A percentile compares a stretch with the other conserved stretches of the same genome.
These are phyloP conservation scores for Globisporangium canariense DNA, from an alignment of 352 stramenopile species.

Conservation along the genomic window DNA sequence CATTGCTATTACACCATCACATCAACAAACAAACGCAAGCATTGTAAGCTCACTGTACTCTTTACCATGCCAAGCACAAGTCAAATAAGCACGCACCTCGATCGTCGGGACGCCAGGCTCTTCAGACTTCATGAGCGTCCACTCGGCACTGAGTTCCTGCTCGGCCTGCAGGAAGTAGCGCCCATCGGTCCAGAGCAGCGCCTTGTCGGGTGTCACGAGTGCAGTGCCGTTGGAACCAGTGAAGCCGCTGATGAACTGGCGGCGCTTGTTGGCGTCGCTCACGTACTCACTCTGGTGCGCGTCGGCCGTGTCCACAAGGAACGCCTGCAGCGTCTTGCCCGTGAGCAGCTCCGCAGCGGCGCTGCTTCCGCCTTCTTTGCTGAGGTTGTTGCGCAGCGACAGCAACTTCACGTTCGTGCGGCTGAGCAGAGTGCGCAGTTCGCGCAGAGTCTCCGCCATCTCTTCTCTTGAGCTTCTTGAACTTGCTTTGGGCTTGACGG, in stretches of 20 bases:
- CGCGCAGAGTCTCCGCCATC: constrained; percentile 56
- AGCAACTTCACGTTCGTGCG: constrained; percentile 66
- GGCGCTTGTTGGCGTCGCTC: constrained; percentile 92
- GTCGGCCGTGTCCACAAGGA: constrained; percentile 95
- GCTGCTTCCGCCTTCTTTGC: constrained; percentile 30
- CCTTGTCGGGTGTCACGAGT: constrained; percentile 79
- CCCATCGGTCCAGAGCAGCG: constrained; percentile 97
- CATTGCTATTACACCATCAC: constrained; percentile 44
- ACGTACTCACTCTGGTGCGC: constrained; percentile 99
- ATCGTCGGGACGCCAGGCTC: constrained; percentile 91
- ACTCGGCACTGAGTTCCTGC: constrained; percentile 90
- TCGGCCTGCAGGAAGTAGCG: constrained; percentile 98
- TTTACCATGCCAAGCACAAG: background rate
- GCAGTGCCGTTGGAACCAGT: constrained; percentile 95
- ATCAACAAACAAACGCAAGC: background rate
- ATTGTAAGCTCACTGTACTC: background rate
- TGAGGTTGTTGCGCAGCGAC: constrained; percentile 52
- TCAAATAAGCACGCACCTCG: constrained; percentile 45
- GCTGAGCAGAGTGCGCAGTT: constrained; percentile 59
- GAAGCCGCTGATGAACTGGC: constrained; percentile 96
- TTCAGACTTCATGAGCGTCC: constrained; percentile 95
- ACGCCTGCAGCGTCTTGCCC: constrained; percentile 73
- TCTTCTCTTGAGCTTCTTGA: constrained; percentile 20
- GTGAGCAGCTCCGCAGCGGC: constrained; percentile 23
- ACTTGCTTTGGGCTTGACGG: too few relatives aligned